A percentile compares a stretch with the other conserved stretches of the same genome.
Evolutionary conservation across 805 yeast genomes (phyloP).

Genomic region (Candida caryicola): DNA sequence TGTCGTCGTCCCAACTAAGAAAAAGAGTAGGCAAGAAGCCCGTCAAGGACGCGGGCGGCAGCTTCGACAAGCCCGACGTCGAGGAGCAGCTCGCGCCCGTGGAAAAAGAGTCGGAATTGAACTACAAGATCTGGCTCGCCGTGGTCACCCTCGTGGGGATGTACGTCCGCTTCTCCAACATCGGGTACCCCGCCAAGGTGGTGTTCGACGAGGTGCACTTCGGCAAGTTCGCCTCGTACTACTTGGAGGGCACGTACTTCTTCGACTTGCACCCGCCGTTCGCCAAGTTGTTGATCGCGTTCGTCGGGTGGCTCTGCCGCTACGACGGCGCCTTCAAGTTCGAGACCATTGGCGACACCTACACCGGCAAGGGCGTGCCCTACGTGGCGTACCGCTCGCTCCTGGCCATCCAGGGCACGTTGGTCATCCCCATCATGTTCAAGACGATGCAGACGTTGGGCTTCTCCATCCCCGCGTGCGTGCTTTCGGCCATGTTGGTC

Average conservation of each 20-base stretch:
- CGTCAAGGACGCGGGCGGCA: conserved; percentile 6
- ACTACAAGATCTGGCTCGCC: conserved; percentile 34
- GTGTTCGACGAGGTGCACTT: conserved; percentile 88
- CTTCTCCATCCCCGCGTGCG: conserved; percentile 73
- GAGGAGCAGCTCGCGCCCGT: conserved; percentile 1
- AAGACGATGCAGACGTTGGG: conserved; percentile 82
- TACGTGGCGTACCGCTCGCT: conserved; percentile 78
- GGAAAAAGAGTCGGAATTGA: conserved; percentile 25
- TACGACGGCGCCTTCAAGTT: conserved; percentile 92
- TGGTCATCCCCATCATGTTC: conserved; percentile 81
- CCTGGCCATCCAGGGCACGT: conserved; percentile 76
- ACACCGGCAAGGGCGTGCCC: conserved; percentile 77
- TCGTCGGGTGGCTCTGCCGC: conserved; percentile 84
- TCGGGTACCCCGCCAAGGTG: conserved; percentile 68
- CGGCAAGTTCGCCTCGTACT: conserved; percentile 82
- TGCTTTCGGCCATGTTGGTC: conserved; percentile 72
- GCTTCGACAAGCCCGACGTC: not conserved
- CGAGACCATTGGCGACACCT: conserved; percentile 82
- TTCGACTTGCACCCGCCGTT: conserved; percentile 98
- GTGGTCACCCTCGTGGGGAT: conserved; percentile 43
- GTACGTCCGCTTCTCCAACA: conserved; percentile 56
- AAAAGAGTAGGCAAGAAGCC: conserved; percentile 26
- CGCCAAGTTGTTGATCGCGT: conserved; percentile 88
- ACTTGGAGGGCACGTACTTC: conserved; percentile 84
- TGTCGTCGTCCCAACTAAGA: conserved; percentile 12